Base-by-base conservation (phyloP, 2,329 filamentous ascomycete genomes). In the Madurella fahalii region DNA sequence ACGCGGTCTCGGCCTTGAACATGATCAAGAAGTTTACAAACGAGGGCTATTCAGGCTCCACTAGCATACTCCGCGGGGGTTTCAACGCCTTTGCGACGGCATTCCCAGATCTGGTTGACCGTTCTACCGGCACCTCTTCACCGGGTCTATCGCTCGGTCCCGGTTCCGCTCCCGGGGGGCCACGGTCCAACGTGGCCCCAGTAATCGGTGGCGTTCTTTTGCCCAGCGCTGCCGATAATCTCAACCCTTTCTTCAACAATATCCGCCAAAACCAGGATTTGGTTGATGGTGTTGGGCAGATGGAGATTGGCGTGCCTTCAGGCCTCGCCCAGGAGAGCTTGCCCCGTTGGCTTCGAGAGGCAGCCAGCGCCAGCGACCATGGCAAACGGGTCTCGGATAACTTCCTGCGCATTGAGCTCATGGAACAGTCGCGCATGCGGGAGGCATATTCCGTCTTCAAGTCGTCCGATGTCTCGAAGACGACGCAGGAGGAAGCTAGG, bases 221-320 rank as follows among this genome's bases (percentile, higher is more conserved):
- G 68, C 94, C 94, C 1, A 75, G 76, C 40, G 79, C 82, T 0
- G 79, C 83, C 60, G 84, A 84, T 56, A 82, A 83, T 1, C 79
- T 84, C 0, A 95, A 95, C 64, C 92, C 93, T 0, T 97, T 99
- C 74, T 97, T 97, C 69, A 85, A 85, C 58, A 97, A 96, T 61
- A 97, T 99, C 63, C 85, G 94, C 42, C 94, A 97, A 69, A 96
- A 97, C 60, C 93, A 95, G 83, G 94, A 97, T 66, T 77, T 99
- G 16, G 87, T 95, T 32, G 91, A 90, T 61, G 94, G 94, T 17
- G 93, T 97, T 11, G 94, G 94, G 0, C 92, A 95, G 64, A 84
- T 85, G 64, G 79, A 84, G n/a, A 67, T 84, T 5, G 64, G 68
- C 2, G 66, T 80, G 9, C 80, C 80, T 0, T 41, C 68, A 2